A percentile compares a stretch with the other conserved stretches of the same genome.
Conservation (phyloP, 2,329 filamentous ascomycete species). For the Blastomyces parvus region DNA sequence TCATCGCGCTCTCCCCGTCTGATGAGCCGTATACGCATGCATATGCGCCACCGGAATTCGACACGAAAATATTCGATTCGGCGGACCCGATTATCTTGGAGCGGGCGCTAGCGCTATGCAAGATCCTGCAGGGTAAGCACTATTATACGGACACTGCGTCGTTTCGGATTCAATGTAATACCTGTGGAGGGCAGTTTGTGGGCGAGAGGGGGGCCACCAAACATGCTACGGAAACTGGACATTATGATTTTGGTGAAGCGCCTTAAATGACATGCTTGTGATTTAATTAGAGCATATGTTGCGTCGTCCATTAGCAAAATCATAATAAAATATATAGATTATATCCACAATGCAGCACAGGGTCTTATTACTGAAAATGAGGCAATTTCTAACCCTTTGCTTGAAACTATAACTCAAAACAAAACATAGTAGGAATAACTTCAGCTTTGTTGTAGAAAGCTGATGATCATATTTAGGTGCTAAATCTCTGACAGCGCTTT, state of each 20-base stretch:
- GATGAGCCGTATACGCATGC: constrained; percentile 48
- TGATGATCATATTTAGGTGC: too few species aligned
- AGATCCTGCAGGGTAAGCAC: constrained; percentile 58
- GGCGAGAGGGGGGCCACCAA: constrained; percentile 40
- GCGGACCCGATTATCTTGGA: constrained; percentile 47
- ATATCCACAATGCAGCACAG: not conserved
- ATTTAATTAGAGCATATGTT: not conserved
- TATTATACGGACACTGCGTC: constrained; percentile 85
- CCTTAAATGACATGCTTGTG: constrained; percentile 16
- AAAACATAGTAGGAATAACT: too few species aligned
- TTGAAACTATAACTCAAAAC: too few species aligned
- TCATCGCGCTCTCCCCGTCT: constrained; percentile 64
- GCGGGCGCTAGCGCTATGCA: constrained; percentile 55
- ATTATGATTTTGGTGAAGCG: constrained; percentile 43
- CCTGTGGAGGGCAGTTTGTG: constrained; percentile 36
- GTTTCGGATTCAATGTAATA: constrained; percentile 68
- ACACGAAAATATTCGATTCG: constrained; percentile 64
- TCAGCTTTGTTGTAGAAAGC: too few species aligned
- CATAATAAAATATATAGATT: not conserved
- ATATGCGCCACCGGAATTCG: constrained; percentile 59
- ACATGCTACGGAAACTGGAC: constrained; percentile 40
- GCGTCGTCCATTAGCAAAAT: not conserved
- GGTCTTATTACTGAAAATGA: too few species aligned
- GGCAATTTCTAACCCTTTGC: too few species aligned
- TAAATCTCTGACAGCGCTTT: too few species aligned